phyloP scores from a whole-genome alignment of 1,139 yeast species.

The Pichia norvegensis region DNA sequence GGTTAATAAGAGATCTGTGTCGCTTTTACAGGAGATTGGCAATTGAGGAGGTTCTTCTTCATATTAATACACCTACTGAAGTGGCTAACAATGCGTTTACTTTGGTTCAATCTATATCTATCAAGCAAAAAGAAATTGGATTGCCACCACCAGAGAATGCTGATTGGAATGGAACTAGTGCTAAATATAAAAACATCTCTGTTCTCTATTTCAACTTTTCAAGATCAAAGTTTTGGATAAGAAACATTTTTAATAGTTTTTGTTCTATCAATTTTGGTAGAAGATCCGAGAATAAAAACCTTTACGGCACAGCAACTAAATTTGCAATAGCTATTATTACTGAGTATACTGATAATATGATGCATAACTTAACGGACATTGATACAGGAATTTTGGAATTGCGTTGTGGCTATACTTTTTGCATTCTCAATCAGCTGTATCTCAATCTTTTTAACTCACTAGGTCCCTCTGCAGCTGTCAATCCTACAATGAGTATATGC shows the following conservation, averaged over 20 bases:
- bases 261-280: constrained; percentile 35
- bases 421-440: constrained; percentile 28
- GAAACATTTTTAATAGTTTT: constrained; percentile 35
- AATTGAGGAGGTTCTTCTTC: constrained; percentile 49
- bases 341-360: constrained; percentile 29
- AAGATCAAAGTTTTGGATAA: constrained; percentile 43
- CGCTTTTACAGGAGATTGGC: constrained; percentile 41
- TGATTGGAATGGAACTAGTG: constrained; percentile 37
- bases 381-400: constrained; percentile 17
- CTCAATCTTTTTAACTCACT: constrained; percentile 19
- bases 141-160: constrained; percentile 29
- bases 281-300: constrained; percentile 34
- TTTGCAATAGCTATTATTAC: constrained; percentile 37
- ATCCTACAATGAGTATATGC: constrained; percentile 23
- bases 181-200: constrained; percentile 53
- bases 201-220: constrained; percentile 47
- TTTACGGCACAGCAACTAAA: constrained; percentile 31
- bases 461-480: constrained; percentile 20
- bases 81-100: constrained; percentile 32
- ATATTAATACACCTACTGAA: constrained; percentile 39
- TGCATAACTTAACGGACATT: constrained; percentile 17
- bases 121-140: constrained; percentile 32
- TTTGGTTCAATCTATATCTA: constrained; percentile 23
- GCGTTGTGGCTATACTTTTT: constrained; percentile 29
- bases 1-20: constrained; percentile 34